These are phyloP conservation scores for Talaromyces sp. DNA, from an alignment of 2,329 filamentous ascomycete genomes.

Conservation along the genomic window DNA sequence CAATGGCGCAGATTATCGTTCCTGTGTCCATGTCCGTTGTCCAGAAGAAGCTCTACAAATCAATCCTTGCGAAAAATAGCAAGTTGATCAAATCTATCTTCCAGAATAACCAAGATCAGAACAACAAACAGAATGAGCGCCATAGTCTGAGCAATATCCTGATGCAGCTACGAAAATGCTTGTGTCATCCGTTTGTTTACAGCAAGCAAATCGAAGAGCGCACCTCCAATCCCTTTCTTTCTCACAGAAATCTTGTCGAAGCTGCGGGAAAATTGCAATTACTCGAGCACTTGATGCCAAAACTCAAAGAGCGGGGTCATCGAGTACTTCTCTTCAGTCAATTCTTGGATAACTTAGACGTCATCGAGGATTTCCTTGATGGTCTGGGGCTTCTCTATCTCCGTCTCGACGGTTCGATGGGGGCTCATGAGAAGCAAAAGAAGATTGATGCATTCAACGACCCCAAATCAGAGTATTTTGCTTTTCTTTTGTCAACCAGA, in stretches of 20 bases:
- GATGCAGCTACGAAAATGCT: slow-evolving; percentile 87
- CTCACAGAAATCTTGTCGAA: slow-evolving; percentile 78
- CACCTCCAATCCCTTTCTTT: slow-evolving; percentile 52
- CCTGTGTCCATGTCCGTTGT: slow-evolving; percentile 92
- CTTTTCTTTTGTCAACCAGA: slow-evolving; percentile 86
- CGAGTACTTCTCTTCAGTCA: slow-evolving; percentile 94
- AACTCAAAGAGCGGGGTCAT: slow-evolving; percentile 77
- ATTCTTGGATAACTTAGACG: slow-evolving; percentile 78
- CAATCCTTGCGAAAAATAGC: slow-evolving; percentile 84
- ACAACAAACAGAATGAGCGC: slow-evolving; percentile 62
- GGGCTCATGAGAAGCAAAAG: slow-evolving; percentile 82
- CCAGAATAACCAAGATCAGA: slow-evolving; percentile 51
- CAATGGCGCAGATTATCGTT: slow-evolving; percentile 90
- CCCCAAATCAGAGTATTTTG: slow-evolving; percentile 74
- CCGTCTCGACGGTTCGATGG: slow-evolving; percentile 79
- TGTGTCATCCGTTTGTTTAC: slow-evolving; percentile 96
- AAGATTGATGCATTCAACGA: slow-evolving; percentile 92
- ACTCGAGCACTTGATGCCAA: slow-evolving; percentile 78
- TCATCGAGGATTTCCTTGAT: slow-evolving; percentile 85
- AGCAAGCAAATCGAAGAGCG: slow-evolving; percentile 84
- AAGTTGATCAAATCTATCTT: slow-evolving; percentile 85
- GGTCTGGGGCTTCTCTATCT: slow-evolving; percentile 67
- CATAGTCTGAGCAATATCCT: slow-evolving; percentile 88
- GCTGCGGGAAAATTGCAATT: slow-evolving; percentile 86
- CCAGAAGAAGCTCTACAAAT: slow-evolving; percentile 91